Evolutionary conservation across 352 stramenopile species (phyloP), one percentile per base, ranked within the genome.

Genomic region (Phytophthora idaei): DNA sequence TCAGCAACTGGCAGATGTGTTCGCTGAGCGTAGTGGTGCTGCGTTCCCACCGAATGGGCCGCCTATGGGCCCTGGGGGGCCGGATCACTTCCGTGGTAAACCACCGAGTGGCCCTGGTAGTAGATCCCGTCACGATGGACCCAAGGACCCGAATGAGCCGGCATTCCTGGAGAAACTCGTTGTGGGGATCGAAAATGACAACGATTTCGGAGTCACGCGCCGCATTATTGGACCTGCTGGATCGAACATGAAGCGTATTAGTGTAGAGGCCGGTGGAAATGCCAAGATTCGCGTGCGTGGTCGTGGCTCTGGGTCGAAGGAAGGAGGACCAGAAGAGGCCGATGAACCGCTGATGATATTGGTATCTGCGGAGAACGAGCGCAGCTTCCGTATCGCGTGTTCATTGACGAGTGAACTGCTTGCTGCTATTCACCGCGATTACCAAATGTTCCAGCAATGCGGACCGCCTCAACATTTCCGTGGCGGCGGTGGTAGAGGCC

Each of bases 241-340:
- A 5, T 87, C 84, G 4, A 83, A 96, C 55, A 93, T 96, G 83
- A 95, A 96, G 67, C 89, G 89, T 14, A 96, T 96, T 60, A 94
- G 85, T 45, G 66, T 88, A 14, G 89, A 96, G 44, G 83, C 89
- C 1, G 79, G 87, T 27, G 87, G 87, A 0, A 89, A 89, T 47
- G 87, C 89, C 39, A 95, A 94, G 61, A 89, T 96, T 53, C 88
- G 88, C 46, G 81, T 96, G 31, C 89, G 89, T n/a, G 89, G 89
- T 10, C 81, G 83, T 37, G 89, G 89, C 25, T 95, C 87, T 0
- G 89, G 89, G 0, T 88, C 83, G 1, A 93, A 93, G 45, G 89
- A 96, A 71, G 78, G 79, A 58, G 78, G 73, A 0, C 68, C 73
- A 0, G 87, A 95, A 71, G 87, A 95, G 45, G 67, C 70, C 8